Evolutionary conservation across 179 eudicot species (phyloP).

Genomic region (Beta macrorhiza): DNA sequence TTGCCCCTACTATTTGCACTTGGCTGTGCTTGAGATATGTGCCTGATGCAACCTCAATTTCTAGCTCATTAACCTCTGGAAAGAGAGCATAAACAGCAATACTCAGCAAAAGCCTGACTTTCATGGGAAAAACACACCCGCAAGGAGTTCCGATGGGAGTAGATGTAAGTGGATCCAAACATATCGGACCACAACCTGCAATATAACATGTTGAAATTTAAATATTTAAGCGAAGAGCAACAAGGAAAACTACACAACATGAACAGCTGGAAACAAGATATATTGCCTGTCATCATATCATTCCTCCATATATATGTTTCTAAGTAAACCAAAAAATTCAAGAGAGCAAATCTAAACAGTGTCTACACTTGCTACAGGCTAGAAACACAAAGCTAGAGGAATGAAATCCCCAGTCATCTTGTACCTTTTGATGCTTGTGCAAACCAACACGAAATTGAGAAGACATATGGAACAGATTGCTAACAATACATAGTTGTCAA

Average conservation of each 20-base stretch:
- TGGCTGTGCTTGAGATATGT: constrained; percentile 82
- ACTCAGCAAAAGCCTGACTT: constrained; percentile 67
- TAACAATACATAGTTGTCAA: not conserved
- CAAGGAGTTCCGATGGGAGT: constrained; percentile 81
- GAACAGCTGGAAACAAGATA: not conserved
- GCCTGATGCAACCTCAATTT: constrained; percentile 79
- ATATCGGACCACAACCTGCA: constrained; percentile 83
- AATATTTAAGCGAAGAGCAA: not conserved
- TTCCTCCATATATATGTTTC: not conserved
- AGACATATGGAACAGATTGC: not conserved
- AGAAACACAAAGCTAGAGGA: not conserved
- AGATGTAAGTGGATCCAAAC: constrained; percentile 77
- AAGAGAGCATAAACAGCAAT: constrained; percentile 75
- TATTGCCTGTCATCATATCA: not conserved
- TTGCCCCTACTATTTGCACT: constrained; percentile 87
- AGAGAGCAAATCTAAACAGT: not conserved
- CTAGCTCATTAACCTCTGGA: constrained; percentile 69
- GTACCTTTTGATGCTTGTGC: not conserved
- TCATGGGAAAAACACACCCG: constrained; percentile 91
- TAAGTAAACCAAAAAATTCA: not conserved
- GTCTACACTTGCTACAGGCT: no score
- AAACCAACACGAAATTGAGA: not conserved
- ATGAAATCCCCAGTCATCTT: not conserved
- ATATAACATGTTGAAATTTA: constrained; percentile 13
- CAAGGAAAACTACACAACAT: not conserved